These are phyloP conservation scores for Rhodotorula sp. DNA, from an alignment of 1,284 basidiomycete species.

Conservation along the genomic window DNA sequence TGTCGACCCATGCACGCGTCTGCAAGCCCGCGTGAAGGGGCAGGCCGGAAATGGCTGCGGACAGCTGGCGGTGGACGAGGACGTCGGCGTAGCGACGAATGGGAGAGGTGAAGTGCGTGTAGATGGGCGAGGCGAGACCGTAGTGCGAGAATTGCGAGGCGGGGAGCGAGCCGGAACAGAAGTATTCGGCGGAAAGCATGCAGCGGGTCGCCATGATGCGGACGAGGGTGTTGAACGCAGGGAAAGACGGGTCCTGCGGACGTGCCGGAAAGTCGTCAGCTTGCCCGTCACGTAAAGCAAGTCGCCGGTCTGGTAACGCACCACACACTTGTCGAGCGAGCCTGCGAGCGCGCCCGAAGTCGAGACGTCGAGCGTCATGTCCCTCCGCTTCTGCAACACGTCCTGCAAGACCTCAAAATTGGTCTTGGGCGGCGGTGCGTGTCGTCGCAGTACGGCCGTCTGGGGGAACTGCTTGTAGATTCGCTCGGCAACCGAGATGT, in stretches of 20 bases:
- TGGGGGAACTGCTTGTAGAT: conserved; percentile 95
- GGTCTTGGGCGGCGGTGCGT: conserved; percentile 83
- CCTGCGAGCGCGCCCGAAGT: conserved; percentile 86
- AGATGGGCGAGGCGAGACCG: conserved; percentile 91
- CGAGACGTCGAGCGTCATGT: conserved; percentile 83
- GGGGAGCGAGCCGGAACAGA: conserved; percentile 89
- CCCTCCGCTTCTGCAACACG: conserved; percentile 80
- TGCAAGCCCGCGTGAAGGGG: conserved; percentile 83
- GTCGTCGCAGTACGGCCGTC: conserved; percentile 93
- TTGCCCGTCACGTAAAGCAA: neutral
- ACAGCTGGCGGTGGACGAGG: conserved; percentile 87
- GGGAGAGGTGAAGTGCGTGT: conserved; percentile 97
- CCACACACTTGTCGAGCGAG: conserved; percentile 83
- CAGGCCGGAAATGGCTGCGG: conserved; percentile 81
- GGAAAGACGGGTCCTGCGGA: conserved; percentile 67
- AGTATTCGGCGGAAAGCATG: conserved; percentile 98
- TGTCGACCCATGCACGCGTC: conserved; percentile 84
- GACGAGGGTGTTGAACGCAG: conserved; percentile 94
- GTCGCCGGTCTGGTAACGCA: conserved; percentile 51
- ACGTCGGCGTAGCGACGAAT: conserved; percentile 94
- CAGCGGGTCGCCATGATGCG: conserved; percentile 99
- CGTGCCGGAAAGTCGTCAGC: neutral
- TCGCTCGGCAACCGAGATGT: conserved; percentile 86
- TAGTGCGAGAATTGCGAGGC: conserved; percentile 95
- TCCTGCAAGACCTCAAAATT: conserved; percentile 97